Base-by-base conservation (phyloP, 331 rosid species). In the Stylosanthes scabra region DNA sequence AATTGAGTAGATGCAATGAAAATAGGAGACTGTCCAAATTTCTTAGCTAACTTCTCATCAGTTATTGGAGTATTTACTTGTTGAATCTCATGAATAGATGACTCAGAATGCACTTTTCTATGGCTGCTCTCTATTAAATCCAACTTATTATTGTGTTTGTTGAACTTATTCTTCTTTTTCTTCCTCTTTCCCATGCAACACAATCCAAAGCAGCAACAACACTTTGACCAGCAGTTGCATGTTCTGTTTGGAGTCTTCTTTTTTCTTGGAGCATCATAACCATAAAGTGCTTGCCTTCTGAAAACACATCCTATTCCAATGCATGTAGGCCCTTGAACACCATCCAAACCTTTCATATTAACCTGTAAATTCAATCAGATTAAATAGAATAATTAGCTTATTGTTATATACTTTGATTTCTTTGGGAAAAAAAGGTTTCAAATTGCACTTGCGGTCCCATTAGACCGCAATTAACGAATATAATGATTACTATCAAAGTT, bases 341-440 rank as follows among this genome's bases (percentile, higher is more conserved):
- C 97, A 65, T 93, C 98, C 78, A 93, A 84, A 66, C 93, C 98
- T 80, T 88, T 88, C 98, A 93, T 93, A 73, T 90, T 93, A 80
- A 90, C 86, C 98, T 93, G 78, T 50, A 20, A 60, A 47, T 28
- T 8, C 12, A 34, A 34, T 34, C 3, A 34, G 0, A 34, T 2
- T 34, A 34, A 34, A 63, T 9, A 71, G 11, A 59, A 28, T 20
- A 1, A 39, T 42, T 41, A 34, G 73, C 27, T 34, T 34, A 34
- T 56, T 31, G 39, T 69, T 45, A 66, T 54, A 58, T 10, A 34
- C 39, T 34, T 11, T 44, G 2, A 31, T 56, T 65, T 67, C 7
- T 16, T 12, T 56, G n/a, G 59, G 12, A 61, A 29, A 27, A 25
- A 15, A 52, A 34, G 5, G 25, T 42, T 42, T 42, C 9, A 34